Base-by-base conservation (phyloP, 805 yeast species). In the Alloascoidea africana region DNA sequence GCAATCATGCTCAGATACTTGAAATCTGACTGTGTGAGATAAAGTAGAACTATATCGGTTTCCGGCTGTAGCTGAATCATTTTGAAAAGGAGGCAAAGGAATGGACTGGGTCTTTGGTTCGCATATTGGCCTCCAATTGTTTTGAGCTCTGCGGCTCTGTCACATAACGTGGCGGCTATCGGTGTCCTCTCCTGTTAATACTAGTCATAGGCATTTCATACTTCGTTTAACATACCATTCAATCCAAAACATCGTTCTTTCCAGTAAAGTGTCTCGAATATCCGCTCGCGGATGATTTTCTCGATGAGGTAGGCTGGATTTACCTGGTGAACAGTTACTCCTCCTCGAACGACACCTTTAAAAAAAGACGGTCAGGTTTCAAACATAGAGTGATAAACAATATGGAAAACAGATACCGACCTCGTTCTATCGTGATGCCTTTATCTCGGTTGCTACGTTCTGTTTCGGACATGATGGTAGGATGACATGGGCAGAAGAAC, bases 1-100 rank as follows among this genome's bases (percentile, higher is more conserved):
- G 76, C 70, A 39, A 89, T 51, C 1, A 82, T 78, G 1, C 80
- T 72, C 36, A 84, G 55, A 49, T 85, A 86, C 54, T 84, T 83
- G 66, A 87, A 87, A 39, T 77, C 73, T 36, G 62, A 58, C 46
- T 87, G 91, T 2, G 53, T 53, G 8, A 79, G 56, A 43, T 70
- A 66, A 38, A 73, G 66, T 14, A 59, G 50, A 2, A 82, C 50
- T 3, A 83, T 70, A 3, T 73, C 81, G 6, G 50, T 48, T 1
- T 65, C 47, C 0, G 96, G 96, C 43, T 73, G 73, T 14, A 91
- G 55, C 53, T 89, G 94, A 3, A 87, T 62, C 41, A 89, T 52
- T 44, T 89, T 74, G 49, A 84, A 71, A 23, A 85, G 54, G 34
- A 94, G 63, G 49, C 94, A 76, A n/a, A 83, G 51, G 46, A 84